Conservation (phyloP, 2,329 filamentous ascomycete species). For the Furcasterigmium furcatum region DNA sequence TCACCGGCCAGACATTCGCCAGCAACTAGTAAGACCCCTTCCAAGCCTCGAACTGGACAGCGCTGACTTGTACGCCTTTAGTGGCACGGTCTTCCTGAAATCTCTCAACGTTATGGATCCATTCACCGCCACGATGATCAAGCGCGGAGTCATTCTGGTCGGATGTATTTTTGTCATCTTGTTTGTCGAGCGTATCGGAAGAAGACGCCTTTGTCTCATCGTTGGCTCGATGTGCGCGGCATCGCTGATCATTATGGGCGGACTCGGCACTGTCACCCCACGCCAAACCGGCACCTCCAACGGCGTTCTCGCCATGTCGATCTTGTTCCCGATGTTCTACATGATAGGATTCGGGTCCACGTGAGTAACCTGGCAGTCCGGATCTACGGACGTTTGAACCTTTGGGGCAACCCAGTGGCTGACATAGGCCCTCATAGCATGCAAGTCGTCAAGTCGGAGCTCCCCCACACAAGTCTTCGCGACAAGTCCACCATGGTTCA, state of each 20-base stretch:
- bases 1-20: slow-evolving; percentile 15
- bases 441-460: no score
- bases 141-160: slow-evolving; percentile 9
- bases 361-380: no score
- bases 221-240: no score
- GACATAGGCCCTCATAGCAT: no score
- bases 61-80: no score
- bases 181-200: slow-evolving; percentile 14
- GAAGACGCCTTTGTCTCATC: slow-evolving; percentile 20
- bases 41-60: no score
- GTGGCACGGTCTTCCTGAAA: slow-evolving; percentile 16
- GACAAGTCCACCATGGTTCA: slow-evolving; percentile 24
- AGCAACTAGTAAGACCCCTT: no score
- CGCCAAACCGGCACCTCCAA: slow-evolving; percentile 14
- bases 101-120: slow-evolving; percentile 20
- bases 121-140: slow-evolving; percentile 17
- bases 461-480: slow-evolving; percentile 22
- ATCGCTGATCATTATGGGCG: slow-evolving; percentile 32
- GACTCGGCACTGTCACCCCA: slow-evolving; percentile 21
- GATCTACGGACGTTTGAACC: no score
- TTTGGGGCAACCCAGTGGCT: no score
- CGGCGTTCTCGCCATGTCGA: slow-evolving; percentile 26
- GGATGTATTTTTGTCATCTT: slow-evolving; percentile 8
- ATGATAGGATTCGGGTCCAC: slow-evolving; percentile 29
- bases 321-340: slow-evolving; percentile 24